Conservation (phyloP, 495 filamentous ascomycete genomes). For the Aspergillus sclerotioniger region DNA sequence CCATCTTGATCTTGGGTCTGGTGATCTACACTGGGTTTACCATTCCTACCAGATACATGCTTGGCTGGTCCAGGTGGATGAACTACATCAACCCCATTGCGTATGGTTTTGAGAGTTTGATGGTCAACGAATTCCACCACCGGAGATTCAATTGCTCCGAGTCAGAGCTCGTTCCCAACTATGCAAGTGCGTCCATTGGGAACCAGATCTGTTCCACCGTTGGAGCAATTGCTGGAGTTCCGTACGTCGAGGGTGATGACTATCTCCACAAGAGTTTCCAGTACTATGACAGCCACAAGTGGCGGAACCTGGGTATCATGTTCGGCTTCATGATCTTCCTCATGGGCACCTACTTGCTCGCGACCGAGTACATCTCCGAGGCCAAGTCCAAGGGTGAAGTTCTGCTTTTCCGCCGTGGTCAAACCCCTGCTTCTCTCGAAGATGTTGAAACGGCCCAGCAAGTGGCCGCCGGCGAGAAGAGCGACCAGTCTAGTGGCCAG, state of each 20-base stretch:
- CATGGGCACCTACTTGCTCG: constrained; percentile 44
- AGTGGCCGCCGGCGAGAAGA: constrained; percentile 36
- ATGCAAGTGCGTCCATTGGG: constrained; percentile 10
- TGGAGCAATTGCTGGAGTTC: constrained; percentile 50
- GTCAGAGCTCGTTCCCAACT: constrained; percentile 39
- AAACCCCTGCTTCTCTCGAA: constrained; percentile 26
- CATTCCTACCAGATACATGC: constrained; percentile 50
- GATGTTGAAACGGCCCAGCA: constrained; percentile 33
- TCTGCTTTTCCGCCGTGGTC: constrained; percentile 49
- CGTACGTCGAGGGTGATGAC: constrained; percentile 45
- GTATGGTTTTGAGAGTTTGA: constrained; percentile 50
- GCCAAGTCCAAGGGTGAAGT: constrained; percentile 53
- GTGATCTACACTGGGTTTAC: constrained; percentile 56
- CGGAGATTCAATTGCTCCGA: constrained; percentile 52
- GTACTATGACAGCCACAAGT: constrained; percentile 59
- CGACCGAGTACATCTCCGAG: constrained; percentile 48
- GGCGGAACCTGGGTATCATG: constrained; percentile 71
- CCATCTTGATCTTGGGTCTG: constrained; percentile 49
- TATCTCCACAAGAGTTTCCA: constrained; percentile 55
- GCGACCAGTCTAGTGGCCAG: constrained; percentile 35
- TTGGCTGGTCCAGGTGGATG: constrained; percentile 55
- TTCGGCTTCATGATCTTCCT: constrained; percentile 65
- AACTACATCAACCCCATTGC: constrained; percentile 51
- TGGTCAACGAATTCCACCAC: constrained; percentile 61
- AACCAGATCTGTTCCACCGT: constrained; percentile 52